phyloP scores from a whole-genome alignment of 768 basidiomycete genomes.

The Suillus occidentalis region DNA sequence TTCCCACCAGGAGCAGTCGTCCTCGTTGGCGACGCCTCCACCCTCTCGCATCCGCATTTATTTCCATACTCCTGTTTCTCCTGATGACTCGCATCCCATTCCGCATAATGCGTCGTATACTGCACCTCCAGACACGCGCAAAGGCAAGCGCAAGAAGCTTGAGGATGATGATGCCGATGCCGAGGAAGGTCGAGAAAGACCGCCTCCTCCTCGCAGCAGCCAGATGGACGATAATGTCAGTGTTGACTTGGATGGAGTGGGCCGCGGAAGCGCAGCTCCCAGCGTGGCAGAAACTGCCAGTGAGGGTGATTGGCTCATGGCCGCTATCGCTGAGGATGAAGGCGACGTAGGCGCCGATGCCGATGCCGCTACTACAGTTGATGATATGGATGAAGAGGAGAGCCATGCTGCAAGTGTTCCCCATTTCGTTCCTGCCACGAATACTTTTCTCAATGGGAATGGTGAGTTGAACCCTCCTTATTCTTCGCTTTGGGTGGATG shows the following conservation, averaged over 20 bases:
- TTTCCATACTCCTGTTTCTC: conserved; percentile 86
- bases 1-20: conserved; percentile 26
- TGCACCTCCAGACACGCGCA: conserved; percentile 58
- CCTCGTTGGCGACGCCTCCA: conserved; percentile 42
- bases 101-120: conserved; percentile 56
- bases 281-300: conserved; percentile 61
- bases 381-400: conserved; percentile 47
- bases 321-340: conserved; percentile 76
- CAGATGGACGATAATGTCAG: conserved; percentile 55
- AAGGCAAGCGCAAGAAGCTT: conserved; percentile 86
- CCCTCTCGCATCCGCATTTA: conserved; percentile 88
- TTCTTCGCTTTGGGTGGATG: conserved; percentile 45
- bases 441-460: conserved; percentile 38
- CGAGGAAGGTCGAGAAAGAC: conserved; percentile 68
- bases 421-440: conserved; percentile 33
- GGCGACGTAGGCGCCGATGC: conserved; percentile 52
- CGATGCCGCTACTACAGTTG: conserved; percentile 45
- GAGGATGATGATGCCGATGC: conserved; percentile 85
- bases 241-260: conserved; percentile 56
- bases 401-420: conserved; percentile 42
- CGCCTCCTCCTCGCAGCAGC: conserved; percentile 53
- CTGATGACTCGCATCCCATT: conserved; percentile 77
- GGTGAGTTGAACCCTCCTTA: conserved; percentile 50
- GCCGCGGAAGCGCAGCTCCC: conserved; percentile 62
- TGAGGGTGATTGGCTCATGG: conserved; percentile 88